Conservation (phyloP, 371 early-diverging fungal species). For the Mucor saturninus region DNA sequence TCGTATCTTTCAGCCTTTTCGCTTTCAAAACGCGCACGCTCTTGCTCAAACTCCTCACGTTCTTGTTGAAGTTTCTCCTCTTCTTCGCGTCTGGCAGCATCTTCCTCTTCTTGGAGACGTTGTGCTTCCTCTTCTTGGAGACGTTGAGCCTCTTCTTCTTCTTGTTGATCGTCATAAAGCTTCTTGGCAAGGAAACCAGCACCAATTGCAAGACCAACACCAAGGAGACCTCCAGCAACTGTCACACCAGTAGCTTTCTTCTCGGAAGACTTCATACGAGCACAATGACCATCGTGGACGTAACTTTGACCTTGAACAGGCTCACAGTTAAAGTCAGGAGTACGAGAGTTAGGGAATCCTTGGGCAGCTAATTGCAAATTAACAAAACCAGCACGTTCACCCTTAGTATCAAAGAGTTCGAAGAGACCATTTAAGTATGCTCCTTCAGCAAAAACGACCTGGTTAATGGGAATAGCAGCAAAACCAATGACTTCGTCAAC, state of each 20-base stretch:
- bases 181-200: slow-evolving; percentile 61
- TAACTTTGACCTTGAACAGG: slow-evolving; percentile 55
- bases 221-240: slow-evolving; percentile 51
- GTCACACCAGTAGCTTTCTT: slow-evolving; percentile 53
- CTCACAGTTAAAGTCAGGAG: slow-evolving; percentile 25
- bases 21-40: slow-evolving; percentile 31
- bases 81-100: slow-evolving; percentile 23
- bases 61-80: slow-evolving; percentile 22
- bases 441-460: slow-evolving; percentile 55
- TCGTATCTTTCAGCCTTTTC: slow-evolving; percentile 18
- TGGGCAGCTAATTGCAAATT: slow-evolving; percentile 52
- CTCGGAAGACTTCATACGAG: slow-evolving; percentile 53
- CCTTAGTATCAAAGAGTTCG: slow-evolving; percentile 50
- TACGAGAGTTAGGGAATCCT: slow-evolving; percentile 55
- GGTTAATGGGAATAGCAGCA: slow-evolving; percentile 64
- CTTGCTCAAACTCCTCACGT: slow-evolving; percentile 32
- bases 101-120: slow-evolving; percentile 32
- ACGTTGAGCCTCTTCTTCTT: slow-evolving; percentile 41
- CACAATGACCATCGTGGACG: slow-evolving; percentile 52
- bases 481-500: slow-evolving; percentile 62
- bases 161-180: slow-evolving; percentile 44
- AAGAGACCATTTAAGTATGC: slow-evolving; percentile 55
- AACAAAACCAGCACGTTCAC: slow-evolving; percentile 54
- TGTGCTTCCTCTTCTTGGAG: slow-evolving; percentile 35
- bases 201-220: slow-evolving; percentile 54